Base-by-base conservation (phyloP, 1,284 basidiomycete genomes). In the Trichosporon sp. region DNA sequence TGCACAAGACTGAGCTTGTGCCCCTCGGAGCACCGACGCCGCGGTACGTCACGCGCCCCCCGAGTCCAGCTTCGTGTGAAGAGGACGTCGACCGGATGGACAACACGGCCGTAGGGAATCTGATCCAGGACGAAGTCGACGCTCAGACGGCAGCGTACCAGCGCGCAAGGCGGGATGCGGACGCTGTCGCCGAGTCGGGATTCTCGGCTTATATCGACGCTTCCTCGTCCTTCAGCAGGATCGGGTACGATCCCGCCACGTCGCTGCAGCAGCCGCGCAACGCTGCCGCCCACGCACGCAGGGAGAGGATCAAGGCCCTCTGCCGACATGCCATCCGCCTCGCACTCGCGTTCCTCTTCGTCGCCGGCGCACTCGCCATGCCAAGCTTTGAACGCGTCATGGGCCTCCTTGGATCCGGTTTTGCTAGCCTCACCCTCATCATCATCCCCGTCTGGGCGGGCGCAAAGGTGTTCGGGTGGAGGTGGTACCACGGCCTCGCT, bases 301-400 rank as follows among this genome's bases (percentile, higher is more conserved):
- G 65, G 61, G 77, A 74, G 70, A 66, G 64, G 32, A 67, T 82
- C 54, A 87, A 84, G 69, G 77, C 74, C n/a, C 37, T 84, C 40
- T 70, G 88, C 56, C 81, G 85, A 31, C 80, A 82, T 29, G 58
- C 86, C 58, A 87, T 91, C 73, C 85, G 91, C 57, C 75, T 88
- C 25, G 67, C 81, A 56, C 80, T 92, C 32, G 86, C 88, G 0
- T 69, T 84, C 9, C 69, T 87, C 49, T 84, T 88, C 21, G 87
- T 93, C 19, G 74, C 81, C 29, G 86, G 89, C 36, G 92, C 91
- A 2, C 87, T 95, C 65, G 76, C 88, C 63, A 81, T 96, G 44
- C 94, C 95, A 1, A 86, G 90, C 61, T 96, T 97, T 76, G 89
- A 90, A 72, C 85, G 88, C 6, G 84, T 93, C 74, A 92, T 96